Base-by-base conservation (phyloP, 139 green algal genomes). In the Chlorella sp. region DNA sequence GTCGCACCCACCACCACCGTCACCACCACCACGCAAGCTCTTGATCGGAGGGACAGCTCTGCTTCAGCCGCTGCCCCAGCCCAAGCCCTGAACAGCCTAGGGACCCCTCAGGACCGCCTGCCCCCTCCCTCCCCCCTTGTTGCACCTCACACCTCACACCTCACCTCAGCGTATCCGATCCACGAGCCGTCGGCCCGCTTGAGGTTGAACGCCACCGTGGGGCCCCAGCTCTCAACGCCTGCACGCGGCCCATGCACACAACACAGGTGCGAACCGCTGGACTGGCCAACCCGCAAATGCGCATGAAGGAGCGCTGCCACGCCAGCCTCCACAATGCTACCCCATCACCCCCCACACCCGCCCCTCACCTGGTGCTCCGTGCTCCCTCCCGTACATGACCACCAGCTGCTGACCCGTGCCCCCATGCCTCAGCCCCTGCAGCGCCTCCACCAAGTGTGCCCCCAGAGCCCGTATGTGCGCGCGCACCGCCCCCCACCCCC, bases 131-230 rank as follows among this genome's bases (percentile, higher is more conserved):
- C 29, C 71, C 30, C 6, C 24, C 61, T 32, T 31, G 55, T 76
- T 31, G 31, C 60, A 35, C 61, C 17, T n/a, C n/a, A n/a, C n/a
- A n/a, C n/a, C n/a, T n/a, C 71, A 35, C 61, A 29, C 5, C 67
- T 4, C 64, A 79, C 80, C 75, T 85, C 84, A 55, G 77, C 79
- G 73, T 93, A 87, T 1, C 93, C 92, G 49, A 97, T 85, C 35
- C 64, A 92, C 26, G 33, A 74, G 31, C 93, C 89, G 70, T 94
- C 88, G 2, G 78, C 27, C 0, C 85, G 67, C 49, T 89, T 27
- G 61, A 97, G 17, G 78, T 94, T 97, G 83, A 98, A 98, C 0
- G 88, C 70, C 1, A 98, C 80, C 4, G 89, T 80, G 0, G 91
- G 90, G 27, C 93, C 93, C 71, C 95, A 88, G 3, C 82, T 79